Conservation (phyloP, 306 rosid genomes). For the Inga leiocalycina region DNA sequence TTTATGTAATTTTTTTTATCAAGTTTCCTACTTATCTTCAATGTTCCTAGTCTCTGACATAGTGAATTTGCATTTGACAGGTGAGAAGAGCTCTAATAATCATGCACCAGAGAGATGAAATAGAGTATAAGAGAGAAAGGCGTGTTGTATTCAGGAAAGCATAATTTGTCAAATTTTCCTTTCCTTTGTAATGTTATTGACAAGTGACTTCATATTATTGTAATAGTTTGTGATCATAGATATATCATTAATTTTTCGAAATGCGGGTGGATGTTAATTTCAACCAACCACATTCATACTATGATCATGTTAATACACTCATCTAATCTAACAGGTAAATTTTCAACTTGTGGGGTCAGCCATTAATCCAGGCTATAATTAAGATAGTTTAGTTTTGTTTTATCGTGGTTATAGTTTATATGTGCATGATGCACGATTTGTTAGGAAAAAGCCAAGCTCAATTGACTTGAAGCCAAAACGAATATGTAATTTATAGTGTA, state of each 20-base stretch:
- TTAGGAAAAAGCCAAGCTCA: background rate
- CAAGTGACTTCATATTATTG: constrained; percentile 2
- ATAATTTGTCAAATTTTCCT: constrained; percentile 27
- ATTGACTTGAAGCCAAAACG: background rate
- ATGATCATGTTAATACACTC: background rate
- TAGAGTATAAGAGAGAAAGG: constrained; percentile 95
- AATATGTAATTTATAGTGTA: background rate
- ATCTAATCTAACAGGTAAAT: background rate
- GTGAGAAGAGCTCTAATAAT: constrained; percentile 94
- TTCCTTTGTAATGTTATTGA: constrained; percentile 1
- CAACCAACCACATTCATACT: background rate
- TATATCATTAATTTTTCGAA: background rate
- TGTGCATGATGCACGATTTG: background rate
- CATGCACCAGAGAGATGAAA: constrained; percentile 99
- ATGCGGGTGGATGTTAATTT: constrained; percentile 8
- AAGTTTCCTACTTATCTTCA: background rate
- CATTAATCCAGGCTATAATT: background rate
- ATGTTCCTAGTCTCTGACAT: constrained; percentile 10
- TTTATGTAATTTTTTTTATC: background rate
- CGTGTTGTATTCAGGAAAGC: constrained; percentile 80
- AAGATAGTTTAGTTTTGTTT: background rate
- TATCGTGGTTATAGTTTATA: background rate
- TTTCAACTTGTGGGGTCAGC: background rate
- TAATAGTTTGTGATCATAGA: background rate
- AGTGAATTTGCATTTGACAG: constrained; percentile 48